A percentile compares a stretch with the other conserved stretches of the same genome.
Conservation (phyloP, 1,139 yeast species). For the Yamadazyma pseudoaaseri region DNA sequence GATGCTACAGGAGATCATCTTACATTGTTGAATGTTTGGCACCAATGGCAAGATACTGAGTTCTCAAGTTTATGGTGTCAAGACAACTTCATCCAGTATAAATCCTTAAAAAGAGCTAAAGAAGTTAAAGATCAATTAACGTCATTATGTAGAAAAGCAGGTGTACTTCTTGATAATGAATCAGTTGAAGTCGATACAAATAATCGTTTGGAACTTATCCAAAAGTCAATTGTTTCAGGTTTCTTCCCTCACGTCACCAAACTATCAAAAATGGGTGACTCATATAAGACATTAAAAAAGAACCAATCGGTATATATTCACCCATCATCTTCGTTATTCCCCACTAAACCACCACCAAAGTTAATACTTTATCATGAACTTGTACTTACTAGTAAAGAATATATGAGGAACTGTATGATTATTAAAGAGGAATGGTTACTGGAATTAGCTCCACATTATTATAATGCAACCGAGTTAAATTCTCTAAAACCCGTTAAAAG, state of each 20-base stretch:
- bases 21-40: conserved; percentile 70
- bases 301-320: conserved; percentile 74
- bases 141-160: conserved; percentile 60
- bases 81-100: conserved; percentile 77
- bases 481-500: conserved; percentile 3
- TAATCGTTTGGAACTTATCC: conserved; percentile 40
- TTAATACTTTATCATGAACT: conserved; percentile 78
- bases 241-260: conserved; percentile 80
- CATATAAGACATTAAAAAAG: conserved; percentile 59
- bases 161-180: conserved; percentile 25
- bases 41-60: conserved; percentile 71
- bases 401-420: conserved; percentile 81
- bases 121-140: conserved; percentile 73
- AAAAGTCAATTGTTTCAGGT: conserved; percentile 73
- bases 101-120: conserved; percentile 66
- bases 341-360: conserved; percentile 67
- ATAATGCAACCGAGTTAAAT: conserved; percentile 20
- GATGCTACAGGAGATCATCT: conserved; percentile 69
- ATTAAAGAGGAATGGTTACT: conserved; percentile 50
- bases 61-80: conserved; percentile 83
- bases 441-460: conserved; percentile 26
- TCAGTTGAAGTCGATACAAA: conserved; percentile 9
- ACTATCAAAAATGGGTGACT: conserved; percentile 69
- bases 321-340: conserved; percentile 71
- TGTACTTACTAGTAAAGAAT: conserved; percentile 84